These are phyloP conservation scores for Podospora tetraspora DNA, from an alignment of 495 filamentous ascomycete genomes.

Conservation along the genomic window DNA sequence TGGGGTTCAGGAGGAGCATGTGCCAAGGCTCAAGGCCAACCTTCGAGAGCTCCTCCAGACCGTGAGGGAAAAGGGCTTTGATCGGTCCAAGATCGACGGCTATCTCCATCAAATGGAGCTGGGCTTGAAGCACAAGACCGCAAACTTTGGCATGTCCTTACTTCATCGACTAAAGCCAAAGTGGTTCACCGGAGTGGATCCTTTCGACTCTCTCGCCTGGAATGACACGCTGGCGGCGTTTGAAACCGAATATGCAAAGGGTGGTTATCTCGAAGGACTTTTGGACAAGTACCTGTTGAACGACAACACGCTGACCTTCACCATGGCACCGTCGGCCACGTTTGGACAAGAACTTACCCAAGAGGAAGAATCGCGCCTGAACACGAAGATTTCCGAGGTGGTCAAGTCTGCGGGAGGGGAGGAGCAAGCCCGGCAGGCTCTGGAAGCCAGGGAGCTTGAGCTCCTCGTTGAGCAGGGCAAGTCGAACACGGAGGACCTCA, in stretches of 20 bases:
- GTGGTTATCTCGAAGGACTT: conserved; percentile 75
- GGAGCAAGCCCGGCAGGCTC: conserved; percentile 59
- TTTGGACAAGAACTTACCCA: conserved; percentile 67
- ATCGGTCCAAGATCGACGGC: conserved; percentile 82
- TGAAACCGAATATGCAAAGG: conserved; percentile 62
- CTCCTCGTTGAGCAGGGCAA: conserved; percentile 76
- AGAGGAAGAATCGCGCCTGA: conserved; percentile 71
- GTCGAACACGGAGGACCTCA: conserved; percentile 74
- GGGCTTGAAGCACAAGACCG: conserved; percentile 85
- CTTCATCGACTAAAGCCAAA: conserved; percentile 80
- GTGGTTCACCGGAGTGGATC: conserved; percentile 94
- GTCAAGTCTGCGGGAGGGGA: conserved; percentile 63
- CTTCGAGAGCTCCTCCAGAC: conserved; percentile 64
- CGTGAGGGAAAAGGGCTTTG: conserved; percentile 68
- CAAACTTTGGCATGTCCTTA: conserved; percentile 85
- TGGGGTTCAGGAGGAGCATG: conserved; percentile 73
- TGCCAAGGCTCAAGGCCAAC: conserved; percentile 67
- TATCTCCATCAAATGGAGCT: conserved; percentile 91
- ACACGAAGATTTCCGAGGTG: conserved; percentile 62
- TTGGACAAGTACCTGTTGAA: conserved; percentile 88
- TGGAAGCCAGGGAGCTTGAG: conserved; percentile 72
- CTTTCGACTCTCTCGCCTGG: conserved; percentile 85
- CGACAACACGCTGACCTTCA: conserved; percentile 82
- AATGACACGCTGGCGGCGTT: conserved; percentile 80
- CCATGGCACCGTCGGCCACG: conserved; percentile 77